Evolutionary conservation across 768 basidiomycete species (phyloP), one percentile per base, ranked within the genome.

Genomic region (Podaxis sp.): DNA sequence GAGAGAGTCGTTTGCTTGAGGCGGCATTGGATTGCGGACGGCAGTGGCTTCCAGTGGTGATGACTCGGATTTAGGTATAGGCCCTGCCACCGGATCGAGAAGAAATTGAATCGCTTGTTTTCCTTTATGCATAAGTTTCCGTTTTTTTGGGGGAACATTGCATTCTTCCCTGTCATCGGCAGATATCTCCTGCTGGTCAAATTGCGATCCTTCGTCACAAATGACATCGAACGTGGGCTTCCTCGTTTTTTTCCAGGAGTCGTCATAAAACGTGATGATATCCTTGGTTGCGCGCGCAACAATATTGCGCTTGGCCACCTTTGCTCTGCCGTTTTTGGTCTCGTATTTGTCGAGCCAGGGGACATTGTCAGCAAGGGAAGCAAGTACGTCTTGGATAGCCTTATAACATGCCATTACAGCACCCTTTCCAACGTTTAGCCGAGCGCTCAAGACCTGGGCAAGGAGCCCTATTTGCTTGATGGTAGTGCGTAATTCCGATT

Each of bases 351-450:
- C 81, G 11, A 92, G 76, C 92, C 91, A 94, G 4, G 90, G 89
- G 2, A 93, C 78, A n/a, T 83, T 81, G 54, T 81, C 77, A 28
- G 86, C 82, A 80, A 85, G 86, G 60, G 79, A 75, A 38, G 81
- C 81, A 36, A 92, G 74, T 60, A 82, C 73, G 67, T 89, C 85
- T 68, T 87, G 86, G 30, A 91, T 71, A 40, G 77, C 66, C 71
- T 86, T 88, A 74, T 93, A 93, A 2, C 90, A 85, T 30, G 82
- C 76, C 83, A 90, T 85, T 28, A 91, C 82, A 51, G 83, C 78
- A 33, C 78, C 75, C 58, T 84, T 82, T 15, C 80, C 77, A 40
- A 81, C 76, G 38, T 82, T 79, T 65, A 83, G 78, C 46, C 82
- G 81, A 26, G 72, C 65, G 11, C 82, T 89, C 46, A 93, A 80